A percentile compares a stretch with the other conserved stretches of the same genome.
Conservation (phyloP, 1,139 yeast genomes). For the Hyphopichia pseudoburtonii region DNA sequence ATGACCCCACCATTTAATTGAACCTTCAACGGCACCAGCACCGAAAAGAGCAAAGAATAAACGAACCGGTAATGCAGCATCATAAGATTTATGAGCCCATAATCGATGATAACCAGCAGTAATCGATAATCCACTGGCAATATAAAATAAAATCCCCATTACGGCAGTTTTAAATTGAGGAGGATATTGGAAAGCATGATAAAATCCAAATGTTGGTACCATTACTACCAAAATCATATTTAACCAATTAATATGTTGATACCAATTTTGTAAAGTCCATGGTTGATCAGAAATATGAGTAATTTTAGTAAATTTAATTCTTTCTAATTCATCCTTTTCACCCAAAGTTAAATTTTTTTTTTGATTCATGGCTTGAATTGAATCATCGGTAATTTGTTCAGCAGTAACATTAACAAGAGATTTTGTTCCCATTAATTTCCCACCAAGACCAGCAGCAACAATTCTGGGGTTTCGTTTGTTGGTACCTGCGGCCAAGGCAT, state of each 20-base stretch:
- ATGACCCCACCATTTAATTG: conserved; percentile 99
- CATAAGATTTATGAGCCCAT: conserved; percentile 83
- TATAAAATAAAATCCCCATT: conserved; percentile 64
- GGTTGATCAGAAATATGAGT: conserved; percentile 90
- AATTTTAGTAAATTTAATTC: conserved; percentile 43
- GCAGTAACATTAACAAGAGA: conserved; percentile 66
- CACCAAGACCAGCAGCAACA: conserved; percentile 76
- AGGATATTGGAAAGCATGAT: conserved; percentile 47
- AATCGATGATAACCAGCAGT: conserved; percentile 82
- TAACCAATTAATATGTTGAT: conserved; percentile 89
- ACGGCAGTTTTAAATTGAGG: conserved; percentile 60
- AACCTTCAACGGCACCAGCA: conserved; percentile 95
- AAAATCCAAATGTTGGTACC: conserved; percentile 67
- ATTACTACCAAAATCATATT: conserved; percentile 75
- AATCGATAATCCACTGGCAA: conserved; percentile 79
- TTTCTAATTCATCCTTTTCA: conserved; percentile 56
- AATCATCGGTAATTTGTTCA: conserved; percentile 57
- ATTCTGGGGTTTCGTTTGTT: conserved; percentile 67
- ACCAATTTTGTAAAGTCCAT: conserved; percentile 83
- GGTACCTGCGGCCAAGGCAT: conserved; percentile 88
- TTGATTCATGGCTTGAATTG: conserved; percentile 31
- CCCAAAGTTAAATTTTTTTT: conserved; percentile 27
- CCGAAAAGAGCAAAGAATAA: conserved; percentile 81
- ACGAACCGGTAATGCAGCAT: conserved; percentile 70
- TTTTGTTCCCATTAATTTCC: conserved; percentile 78